phyloP scores from a whole-genome alignment of 1,284 basidiomycete species.

The Ustanciosporium gigantosporum region DNA sequence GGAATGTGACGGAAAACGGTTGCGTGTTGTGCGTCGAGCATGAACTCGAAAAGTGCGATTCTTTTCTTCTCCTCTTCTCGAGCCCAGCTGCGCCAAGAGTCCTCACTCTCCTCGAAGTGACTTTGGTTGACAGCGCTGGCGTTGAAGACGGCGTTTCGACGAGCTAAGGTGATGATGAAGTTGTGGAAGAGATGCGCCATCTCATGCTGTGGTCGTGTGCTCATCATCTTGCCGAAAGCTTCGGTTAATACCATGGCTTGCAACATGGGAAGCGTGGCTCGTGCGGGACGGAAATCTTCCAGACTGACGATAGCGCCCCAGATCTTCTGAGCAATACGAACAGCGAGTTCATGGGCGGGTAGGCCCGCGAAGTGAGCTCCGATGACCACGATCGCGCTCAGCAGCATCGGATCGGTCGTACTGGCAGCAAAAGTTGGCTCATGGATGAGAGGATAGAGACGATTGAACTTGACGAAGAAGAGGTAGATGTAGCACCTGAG shows the following conservation, averaged over 20 bases:
- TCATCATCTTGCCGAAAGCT: constrained; percentile 47
- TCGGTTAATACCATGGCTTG: constrained; percentile 50
- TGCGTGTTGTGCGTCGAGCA: constrained; percentile 46
- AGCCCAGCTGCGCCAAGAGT: constrained; percentile 45
- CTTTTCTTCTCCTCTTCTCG: constrained; percentile 51
- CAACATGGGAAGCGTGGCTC: constrained; percentile 44
- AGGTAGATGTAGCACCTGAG: constrained; percentile 45
- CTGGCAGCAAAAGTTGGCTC: constrained; percentile 45
- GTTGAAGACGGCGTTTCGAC: constrained; percentile 49
- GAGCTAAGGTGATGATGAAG: constrained; percentile 47
- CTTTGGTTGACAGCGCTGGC: constrained; percentile 15
- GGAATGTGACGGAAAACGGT: constrained; percentile 49
- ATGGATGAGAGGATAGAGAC: constrained; percentile 45
- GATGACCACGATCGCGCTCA: constrained; percentile 45
- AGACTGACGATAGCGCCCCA: constrained; percentile 49
- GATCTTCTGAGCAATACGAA: constrained; percentile 43
- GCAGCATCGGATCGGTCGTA: constrained; percentile 42
- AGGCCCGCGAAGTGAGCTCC: constrained; percentile 46
- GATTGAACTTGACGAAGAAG: constrained; percentile 49
- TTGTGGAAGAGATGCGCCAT: constrained; percentile 53
- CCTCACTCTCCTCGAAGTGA: constrained; percentile 30
- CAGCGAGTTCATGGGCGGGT: constrained; percentile 42
- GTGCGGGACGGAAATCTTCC: constrained; percentile 46
- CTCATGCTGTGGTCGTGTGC: constrained; percentile 47
- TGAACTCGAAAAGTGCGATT: constrained; percentile 42